Percentiles rank a stretch among this genome's conserved stretches.
These are phyloP conservation scores for Penicillium sumatraense DNA, from an alignment of 2,329 filamentous ascomycete genomes.

Conservation along the genomic window DNA sequence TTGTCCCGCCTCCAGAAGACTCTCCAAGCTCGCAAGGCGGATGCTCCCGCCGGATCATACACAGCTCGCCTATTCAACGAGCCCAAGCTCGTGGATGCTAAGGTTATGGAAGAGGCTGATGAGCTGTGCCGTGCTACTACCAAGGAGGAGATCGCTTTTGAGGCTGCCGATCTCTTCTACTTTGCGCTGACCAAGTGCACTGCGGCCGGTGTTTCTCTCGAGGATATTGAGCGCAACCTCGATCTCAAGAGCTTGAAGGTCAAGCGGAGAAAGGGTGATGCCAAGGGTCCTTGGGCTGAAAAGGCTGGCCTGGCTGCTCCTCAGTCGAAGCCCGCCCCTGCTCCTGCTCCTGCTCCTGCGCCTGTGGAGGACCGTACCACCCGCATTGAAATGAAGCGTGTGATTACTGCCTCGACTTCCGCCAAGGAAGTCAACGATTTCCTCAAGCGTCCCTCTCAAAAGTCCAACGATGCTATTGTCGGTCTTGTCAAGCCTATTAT, in stretches of 20 bases:
- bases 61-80: slow-evolving; percentile 93
- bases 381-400: slow-evolving; percentile 81
- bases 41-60: slow-evolving; percentile 88
- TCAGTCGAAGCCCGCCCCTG: slow-evolving; percentile 32
- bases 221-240: slow-evolving; percentile 89
- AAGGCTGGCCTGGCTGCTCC: slow-evolving; percentile 68
- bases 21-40: slow-evolving; percentile 76
- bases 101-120: slow-evolving; percentile 98
- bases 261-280: slow-evolving; percentile 88
- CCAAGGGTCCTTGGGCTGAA: slow-evolving; percentile 89
- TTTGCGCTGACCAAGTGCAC: slow-evolving; percentile 92
- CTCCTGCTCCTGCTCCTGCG: slow-evolving; percentile 53
- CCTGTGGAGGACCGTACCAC: slow-evolving; percentile 53
- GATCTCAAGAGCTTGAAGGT: slow-evolving; percentile 96
- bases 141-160: slow-evolving; percentile 84
- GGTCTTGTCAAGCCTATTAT: slow-evolving; percentile 91
- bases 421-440: slow-evolving; percentile 70
- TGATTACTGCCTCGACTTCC: slow-evolving; percentile 69
- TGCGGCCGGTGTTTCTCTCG: slow-evolving; percentile 78
- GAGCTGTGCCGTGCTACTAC: slow-evolving; percentile 87
- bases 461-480: slow-evolving; percentile 91
- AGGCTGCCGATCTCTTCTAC: slow-evolving; percentile 94
- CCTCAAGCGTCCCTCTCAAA: slow-evolving; percentile 88
- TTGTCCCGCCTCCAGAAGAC: slow-evolving; percentile 87
- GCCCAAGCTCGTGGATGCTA: slow-evolving; percentile 83